A percentile compares a stretch with the other conserved stretches of the same genome.
phyloP scores from a whole-genome alignment of 2,329 filamentous ascomycete species.

The Grosmannia serpens region DNA sequence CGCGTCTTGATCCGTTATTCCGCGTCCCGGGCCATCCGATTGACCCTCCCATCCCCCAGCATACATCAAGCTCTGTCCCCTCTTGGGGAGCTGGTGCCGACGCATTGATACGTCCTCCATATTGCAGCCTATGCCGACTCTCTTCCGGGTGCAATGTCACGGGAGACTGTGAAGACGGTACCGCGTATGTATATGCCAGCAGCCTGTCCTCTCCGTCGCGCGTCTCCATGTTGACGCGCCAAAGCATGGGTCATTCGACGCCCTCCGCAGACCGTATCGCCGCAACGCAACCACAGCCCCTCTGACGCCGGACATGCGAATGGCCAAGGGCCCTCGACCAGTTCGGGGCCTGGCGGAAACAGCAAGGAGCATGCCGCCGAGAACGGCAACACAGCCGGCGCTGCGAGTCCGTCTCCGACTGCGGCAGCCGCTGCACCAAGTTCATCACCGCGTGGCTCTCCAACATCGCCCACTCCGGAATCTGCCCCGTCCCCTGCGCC shows the following conservation, averaged over 20 bases:
- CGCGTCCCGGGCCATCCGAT: not conserved
- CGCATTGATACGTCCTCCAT: not conserved
- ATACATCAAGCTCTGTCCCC: not conserved
- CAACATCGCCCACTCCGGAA: not conserved
- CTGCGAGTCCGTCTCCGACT: not conserved
- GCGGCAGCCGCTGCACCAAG: not conserved
- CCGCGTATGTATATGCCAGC: slow-evolving; percentile 8
- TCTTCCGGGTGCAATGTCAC: slow-evolving; percentile 1
- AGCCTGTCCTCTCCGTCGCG: not conserved
- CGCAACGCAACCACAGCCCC: slow-evolving; percentile 14
- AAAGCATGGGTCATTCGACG: slow-evolving; percentile 14
- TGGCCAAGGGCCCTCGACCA: not conserved
- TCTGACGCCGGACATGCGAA: slow-evolving; percentile 7
- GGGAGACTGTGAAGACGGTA: slow-evolving; percentile 7
- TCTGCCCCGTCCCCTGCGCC: not conserved
- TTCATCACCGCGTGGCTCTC: not conserved
- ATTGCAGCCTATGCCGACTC: not conserved
- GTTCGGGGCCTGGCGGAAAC: not conserved
- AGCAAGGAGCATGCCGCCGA: not conserved
- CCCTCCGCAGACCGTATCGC: slow-evolving; percentile 9
- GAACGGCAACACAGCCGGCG: not conserved
- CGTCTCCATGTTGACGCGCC: not conserved
- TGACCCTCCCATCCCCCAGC: not conserved
- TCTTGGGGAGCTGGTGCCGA: not conserved
- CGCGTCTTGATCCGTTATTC: not conserved